phyloP scores from a whole-genome alignment of 495 filamentous ascomycete species.

The Trichoderma asperelloides region DNA sequence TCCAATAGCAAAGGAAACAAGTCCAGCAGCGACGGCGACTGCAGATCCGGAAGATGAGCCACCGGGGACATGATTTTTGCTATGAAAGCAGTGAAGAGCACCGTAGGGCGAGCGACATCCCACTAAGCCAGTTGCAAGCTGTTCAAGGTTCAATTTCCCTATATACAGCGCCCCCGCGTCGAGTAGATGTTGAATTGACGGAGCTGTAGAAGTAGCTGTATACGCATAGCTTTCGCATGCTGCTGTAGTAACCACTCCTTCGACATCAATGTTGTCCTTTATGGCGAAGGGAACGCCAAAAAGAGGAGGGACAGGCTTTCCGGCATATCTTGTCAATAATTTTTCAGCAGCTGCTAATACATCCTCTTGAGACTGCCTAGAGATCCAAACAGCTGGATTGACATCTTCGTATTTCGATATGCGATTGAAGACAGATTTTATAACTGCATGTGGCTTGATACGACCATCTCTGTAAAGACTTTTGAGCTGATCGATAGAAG shows the following conservation, averaged over 20 bases:
- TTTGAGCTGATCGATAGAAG: slow-evolving; percentile 15
- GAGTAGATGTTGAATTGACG: slow-evolving; percentile 27
- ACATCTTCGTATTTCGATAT: slow-evolving; percentile 36
- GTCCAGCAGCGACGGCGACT: slow-evolving; percentile 46
- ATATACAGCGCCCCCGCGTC: slow-evolving; percentile 51
- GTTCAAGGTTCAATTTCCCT: slow-evolving; percentile 62
- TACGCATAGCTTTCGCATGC: slow-evolving; percentile 48
- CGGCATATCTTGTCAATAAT: slow-evolving; percentile 33
- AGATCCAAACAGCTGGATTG: slow-evolving; percentile 49
- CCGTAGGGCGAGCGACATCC: slow-evolving; percentile 59
- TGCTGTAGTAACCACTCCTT: slow-evolving; percentile 48
- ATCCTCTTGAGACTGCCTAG: slow-evolving; percentile 30
- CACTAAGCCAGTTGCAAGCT: slow-evolving; percentile 54
- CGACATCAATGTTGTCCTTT: slow-evolving; percentile 57
- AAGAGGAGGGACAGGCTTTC: slow-evolving; percentile 44
- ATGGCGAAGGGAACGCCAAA: slow-evolving; percentile 57
- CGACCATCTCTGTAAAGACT: background rate
- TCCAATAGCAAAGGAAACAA: slow-evolving; percentile 54
- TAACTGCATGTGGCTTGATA: slow-evolving; percentile 13
- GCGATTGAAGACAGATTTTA: slow-evolving; percentile 26
- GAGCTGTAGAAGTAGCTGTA: slow-evolving; percentile 31
- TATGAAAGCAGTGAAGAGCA: slow-evolving; percentile 41
- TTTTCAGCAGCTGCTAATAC: slow-evolving; percentile 33
- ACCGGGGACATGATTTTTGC: slow-evolving; percentile 34
- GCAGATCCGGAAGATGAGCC: slow-evolving; percentile 55